Evolutionary conservation across 345 rosid genomes (phyloP), one percentile per base, ranked within the genome.

Genomic region (Kernera saxatilis): DNA sequence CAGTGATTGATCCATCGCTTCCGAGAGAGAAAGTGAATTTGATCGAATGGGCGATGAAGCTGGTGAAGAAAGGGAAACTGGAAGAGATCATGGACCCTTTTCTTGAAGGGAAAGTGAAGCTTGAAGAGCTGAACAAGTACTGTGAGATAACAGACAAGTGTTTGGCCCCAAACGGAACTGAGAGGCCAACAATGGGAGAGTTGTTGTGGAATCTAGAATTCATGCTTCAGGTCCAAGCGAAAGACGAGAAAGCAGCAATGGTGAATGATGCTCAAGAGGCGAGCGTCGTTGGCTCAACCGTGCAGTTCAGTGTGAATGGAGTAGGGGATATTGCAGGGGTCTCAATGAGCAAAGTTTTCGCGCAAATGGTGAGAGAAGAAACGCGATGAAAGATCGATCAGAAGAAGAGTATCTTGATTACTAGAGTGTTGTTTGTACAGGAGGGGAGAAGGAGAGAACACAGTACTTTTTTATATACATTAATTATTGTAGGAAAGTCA

Each of bases 171-270:
- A 19, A 69, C 8, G 85, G 92, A 3, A 26, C 70, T 15, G 73
- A 82, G 17, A 74, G 95, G 21, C 92, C 95, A 54, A 71, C 87
- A 11, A 80, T 82, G 90, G 95, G 94, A 70, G 87, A 88, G 12
- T 62, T 88, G 54, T 61, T 84, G 51, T 86, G 91, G 94, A 88
- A 88, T 70, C 55, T 86, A 58, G 94, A 88, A 83, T 76, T n/a
- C 17, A 75, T 86, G 39, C 86, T 88, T 70, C 75, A 83, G 61
- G 78, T 76, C 10, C 85, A 83, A 53, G 75, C 78, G 2, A 74
- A 73, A 35, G 82, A 78, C 2, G 84, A 75, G 60, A 82, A 58
- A 68, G 51, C 77, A 7, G 78, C 69, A 51, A 51, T 68, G 43
- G 50, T 73, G 35, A 37, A 45, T 27, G 67, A 64, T 64, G 64